Percentiles rank a stretch among this genome's conserved stretches.
Evolutionary conservation across 768 basidiomycete species (phyloP).

Genomic region (Pseudohyphozyma bogoriensis): DNA sequence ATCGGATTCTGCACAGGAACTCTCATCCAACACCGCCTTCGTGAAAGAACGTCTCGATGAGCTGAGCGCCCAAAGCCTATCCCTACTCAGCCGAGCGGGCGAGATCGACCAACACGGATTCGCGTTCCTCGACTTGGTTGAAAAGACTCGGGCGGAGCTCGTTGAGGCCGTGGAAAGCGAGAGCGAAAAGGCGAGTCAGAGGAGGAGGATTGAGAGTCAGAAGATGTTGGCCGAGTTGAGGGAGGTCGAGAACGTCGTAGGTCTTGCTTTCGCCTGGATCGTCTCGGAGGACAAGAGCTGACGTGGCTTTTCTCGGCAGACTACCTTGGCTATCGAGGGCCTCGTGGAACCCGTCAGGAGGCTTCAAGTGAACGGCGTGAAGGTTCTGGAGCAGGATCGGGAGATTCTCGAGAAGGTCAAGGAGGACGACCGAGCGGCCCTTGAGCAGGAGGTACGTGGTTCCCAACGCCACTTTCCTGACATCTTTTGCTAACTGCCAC

Average conservation of each 20-base stretch:
- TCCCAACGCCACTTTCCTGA: neutral
- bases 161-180: neutral
- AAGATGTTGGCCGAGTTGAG: neutral
- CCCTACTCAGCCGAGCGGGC: neutral
- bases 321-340: neutral
- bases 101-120: neutral
- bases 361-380: neutral
- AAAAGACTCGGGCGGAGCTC: neutral
- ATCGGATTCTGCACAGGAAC: no score
- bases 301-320: no score
- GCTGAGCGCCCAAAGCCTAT: neutral
- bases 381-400: neutral
- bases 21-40: conserved; percentile 2
- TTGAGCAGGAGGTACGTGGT: neutral
- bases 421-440: neutral
- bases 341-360: neutral
- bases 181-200: neutral
- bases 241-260: no score
- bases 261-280: no score
- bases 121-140: conserved; percentile 12
- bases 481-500: neutral
- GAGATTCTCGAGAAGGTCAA: neutral
- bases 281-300: no score
- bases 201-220: neutral
- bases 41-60: conserved; percentile 6